Evolutionary conservation across 768 basidiomycete genomes (phyloP).

Genomic region (Cubamyces sp.): DNA sequence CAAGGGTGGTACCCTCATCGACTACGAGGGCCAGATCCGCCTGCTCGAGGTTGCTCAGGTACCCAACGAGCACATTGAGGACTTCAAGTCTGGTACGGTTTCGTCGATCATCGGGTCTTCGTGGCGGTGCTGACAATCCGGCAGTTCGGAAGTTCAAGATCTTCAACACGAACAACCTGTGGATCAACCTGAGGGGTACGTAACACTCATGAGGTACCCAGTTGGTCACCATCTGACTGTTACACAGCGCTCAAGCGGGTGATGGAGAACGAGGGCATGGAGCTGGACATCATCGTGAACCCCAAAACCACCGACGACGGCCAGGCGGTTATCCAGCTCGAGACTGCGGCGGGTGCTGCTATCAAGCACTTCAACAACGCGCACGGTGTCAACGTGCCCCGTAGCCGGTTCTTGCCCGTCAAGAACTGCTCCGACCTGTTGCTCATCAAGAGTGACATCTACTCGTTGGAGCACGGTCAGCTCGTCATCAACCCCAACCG

Average conservation of each 20-base stretch:
- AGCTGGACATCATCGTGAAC: constrained; percentile 95
- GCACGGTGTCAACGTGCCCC: constrained; percentile 93
- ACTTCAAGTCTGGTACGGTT: constrained; percentile 75
- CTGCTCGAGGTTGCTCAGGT: constrained; percentile 95
- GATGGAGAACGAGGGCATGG: constrained; percentile 85
- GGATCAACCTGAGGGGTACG: constrained; percentile 76
- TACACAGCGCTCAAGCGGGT: constrained; percentile 81
- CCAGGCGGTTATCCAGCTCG: constrained; percentile 65
- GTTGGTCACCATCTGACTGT: background rate
- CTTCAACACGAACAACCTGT: constrained; percentile 86
- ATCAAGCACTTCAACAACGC: constrained; percentile 93
- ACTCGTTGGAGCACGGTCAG: constrained; percentile 86
- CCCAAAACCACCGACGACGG: constrained; percentile 87
- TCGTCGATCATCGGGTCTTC: background rate
- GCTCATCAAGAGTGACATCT: constrained; percentile 91
- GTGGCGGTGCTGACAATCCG: constrained; percentile 48
- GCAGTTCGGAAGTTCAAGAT: constrained; percentile 97
- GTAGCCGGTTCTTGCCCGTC: constrained; percentile 91
- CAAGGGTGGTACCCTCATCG: constrained; percentile 84
- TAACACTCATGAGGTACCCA: constrained; percentile 8
- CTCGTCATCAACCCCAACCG: constrained; percentile 81
- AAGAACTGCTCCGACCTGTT: constrained; percentile 88
- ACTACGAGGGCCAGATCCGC: constrained; percentile 87
- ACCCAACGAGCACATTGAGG: constrained; percentile 89
- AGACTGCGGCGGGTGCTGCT: constrained; percentile 83